Evolutionary conservation across 1,284 basidiomycete species (phyloP), one percentile per base, ranked within the genome.

Genomic region (Naganishia sp.): DNA sequence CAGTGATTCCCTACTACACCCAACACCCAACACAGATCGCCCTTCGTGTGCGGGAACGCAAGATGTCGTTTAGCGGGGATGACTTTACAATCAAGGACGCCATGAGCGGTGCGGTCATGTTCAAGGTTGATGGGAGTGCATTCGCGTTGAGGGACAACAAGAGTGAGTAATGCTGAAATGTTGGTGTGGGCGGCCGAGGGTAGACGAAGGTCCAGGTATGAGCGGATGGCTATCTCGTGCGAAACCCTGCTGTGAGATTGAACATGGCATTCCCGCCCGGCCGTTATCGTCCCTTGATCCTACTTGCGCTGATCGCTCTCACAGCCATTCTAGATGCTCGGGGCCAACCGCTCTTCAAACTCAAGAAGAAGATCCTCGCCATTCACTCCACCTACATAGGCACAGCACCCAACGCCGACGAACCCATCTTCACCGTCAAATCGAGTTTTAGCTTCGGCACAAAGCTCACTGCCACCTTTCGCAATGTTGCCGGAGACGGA

Each of bases 61-160:
- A 65, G 47, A 65, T 65, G 63, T 65, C 63, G 5, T 65, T 65
- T n/a, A 65, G 63, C 63, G 63, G 63, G 45, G 63, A 65, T 32
- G 63, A 65, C 51, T 65, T 65, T 39, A 55, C 63, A 35, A 46
- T 65, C 43, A 65, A 65, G 45, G 63, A 65, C 39, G 63, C 63
- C n/a, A 21, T 55, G 2, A 49, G 42, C n/a, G 63, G 63, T 6
- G 53, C 56, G 23, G 54, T 55, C n/a, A 65, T 65, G 63, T 65
- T 65, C 46, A 6, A 56, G 52, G 52, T 65, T 23, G 63, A 65
- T 10, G 63, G 63, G 18, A 35, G 17, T 1, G 46, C 63, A 6
- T 56, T 65, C 18, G 53, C 63, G 9, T 11, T 65, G 2, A 21
- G 63, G 18, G 52, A 41, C 13, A 25, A 49, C 18, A 65, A 65